A percentile compares a stretch with the other conserved stretches of the same genome.
Conservation (phyloP, 1,139 yeast species). For the Yamadazyma aaseri region DNA sequence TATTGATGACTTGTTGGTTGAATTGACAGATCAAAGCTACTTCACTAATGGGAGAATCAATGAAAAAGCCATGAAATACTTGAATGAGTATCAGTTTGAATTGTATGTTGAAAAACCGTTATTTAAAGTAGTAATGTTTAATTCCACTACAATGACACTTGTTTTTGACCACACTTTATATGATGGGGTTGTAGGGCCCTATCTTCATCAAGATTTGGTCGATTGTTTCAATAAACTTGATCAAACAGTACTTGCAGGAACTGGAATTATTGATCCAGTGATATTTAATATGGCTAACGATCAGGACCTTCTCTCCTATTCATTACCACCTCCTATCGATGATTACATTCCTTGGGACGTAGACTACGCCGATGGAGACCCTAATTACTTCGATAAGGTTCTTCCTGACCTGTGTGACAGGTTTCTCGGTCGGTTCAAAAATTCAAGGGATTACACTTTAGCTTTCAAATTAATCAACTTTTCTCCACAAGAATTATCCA, state of each 20-base stretch:
- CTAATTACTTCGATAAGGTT: slow-evolving; percentile 22
- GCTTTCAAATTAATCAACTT: slow-evolving; percentile 35
- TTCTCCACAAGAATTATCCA: slow-evolving; percentile 22
- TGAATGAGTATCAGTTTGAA: slow-evolving; percentile 23
- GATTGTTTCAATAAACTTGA: slow-evolving; percentile 20
- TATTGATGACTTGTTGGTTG: slow-evolving; percentile 26
- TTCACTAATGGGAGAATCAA: slow-evolving; percentile 21
- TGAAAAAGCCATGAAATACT: slow-evolving; percentile 28
- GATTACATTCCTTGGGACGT: slow-evolving; percentile 23
- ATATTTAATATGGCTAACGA: slow-evolving; percentile 23
- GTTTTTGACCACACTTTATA: slow-evolving; percentile 42
- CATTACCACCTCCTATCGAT: slow-evolving; percentile 39
- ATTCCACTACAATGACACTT: slow-evolving; percentile 23
- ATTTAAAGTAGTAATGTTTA: slow-evolving; percentile 30
- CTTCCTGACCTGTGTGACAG: slow-evolving; percentile 24
- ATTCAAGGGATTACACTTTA: slow-evolving; percentile 18
- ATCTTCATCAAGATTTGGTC: slow-evolving; percentile 38
- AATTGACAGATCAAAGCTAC: slow-evolving; percentile 13
- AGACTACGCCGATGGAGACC: slow-evolving; percentile 27
- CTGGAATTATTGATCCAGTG: slow-evolving; percentile 9
- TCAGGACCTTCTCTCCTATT: slow-evolving; percentile 18
- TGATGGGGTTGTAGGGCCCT: slow-evolving; percentile 43
- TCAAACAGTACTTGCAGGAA: slow-evolving; percentile 1
- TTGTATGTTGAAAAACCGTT: slow-evolving; percentile 29
- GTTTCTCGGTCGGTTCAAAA: slow-evolving; percentile 36